Base-by-base conservation (phyloP, 257 asterid species). In the Solanum pinnatisectum region DNA sequence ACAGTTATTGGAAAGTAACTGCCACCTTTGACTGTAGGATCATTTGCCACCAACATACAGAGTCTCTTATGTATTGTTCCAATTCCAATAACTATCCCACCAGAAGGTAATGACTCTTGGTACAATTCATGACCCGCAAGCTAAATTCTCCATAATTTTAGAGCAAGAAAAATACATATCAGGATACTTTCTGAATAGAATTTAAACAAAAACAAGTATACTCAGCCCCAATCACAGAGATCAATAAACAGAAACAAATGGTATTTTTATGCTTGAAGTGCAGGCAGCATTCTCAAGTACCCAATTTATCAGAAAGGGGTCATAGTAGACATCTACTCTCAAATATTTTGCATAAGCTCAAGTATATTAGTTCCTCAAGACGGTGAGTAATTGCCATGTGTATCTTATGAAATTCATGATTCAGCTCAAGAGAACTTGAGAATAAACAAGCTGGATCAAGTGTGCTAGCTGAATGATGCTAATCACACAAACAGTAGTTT, bases 11-110 rank as follows among this genome's bases (percentile, higher is more conserved):
- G 99, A 88, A 92, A 96, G 90, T 97, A 97, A 23, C 98, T 96
- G 71, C 99, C 99, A 33, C 99, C 99, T 92, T 97, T 97, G 87
- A 95, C 99, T 70, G 99, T 96, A 65, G 99, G 98, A 89, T 97
- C 99, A 88, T 97, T 97, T 84, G 99, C 99, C 86, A 97, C 96
- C 91, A 97, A 95, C 98, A 96, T 91, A 90, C 99, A 97, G 49
- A 95, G 94, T 86, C 88, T 95, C 87, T 98, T 98, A 68, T 97
- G 98, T n/a, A 97, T 95, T 5, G 98, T 92, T 87, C 99, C 99
- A 87, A 97, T 94, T 77, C 99, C 99, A 60, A 98, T 94, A 83
- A 97, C 89, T 91, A 95, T 92, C 76, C 99, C 99, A 78, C 99
- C 99, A 87, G 98, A 97, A 88, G 98, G 99, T 85, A 97, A 94